Conservation (phyloP, 2,329 filamentous ascomycete species). For the Aspergillus flavus region DNA sequence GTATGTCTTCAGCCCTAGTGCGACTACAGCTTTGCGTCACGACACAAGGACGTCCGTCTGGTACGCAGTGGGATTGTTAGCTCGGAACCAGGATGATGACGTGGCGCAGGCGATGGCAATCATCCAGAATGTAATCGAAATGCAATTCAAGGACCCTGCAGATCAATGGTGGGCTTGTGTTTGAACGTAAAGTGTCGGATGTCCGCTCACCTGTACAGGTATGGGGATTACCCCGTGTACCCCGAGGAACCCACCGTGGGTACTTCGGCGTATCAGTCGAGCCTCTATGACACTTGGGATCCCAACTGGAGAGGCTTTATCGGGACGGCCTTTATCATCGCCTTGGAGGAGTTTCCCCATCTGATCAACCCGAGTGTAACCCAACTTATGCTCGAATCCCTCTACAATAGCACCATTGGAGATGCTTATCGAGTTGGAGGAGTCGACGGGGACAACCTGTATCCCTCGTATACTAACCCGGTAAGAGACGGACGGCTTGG, state of each 20-base stretch:
- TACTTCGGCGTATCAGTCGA: constrained; percentile 50
- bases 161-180: constrained; percentile 45
- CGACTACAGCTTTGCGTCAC: constrained; percentile 38
- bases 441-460: constrained; percentile 63
- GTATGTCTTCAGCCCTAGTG: constrained; percentile 48
- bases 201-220: constrained; percentile 41
- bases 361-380: constrained; percentile 47
- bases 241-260: constrained; percentile 59
- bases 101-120: constrained; percentile 56
- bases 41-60: constrained; percentile 61
- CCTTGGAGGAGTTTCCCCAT: constrained; percentile 59
- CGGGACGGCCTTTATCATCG: constrained; percentile 60
- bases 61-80: constrained; percentile 62
- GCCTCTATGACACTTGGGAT: constrained; percentile 62
- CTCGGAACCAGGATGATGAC: constrained; percentile 53
- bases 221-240: constrained; percentile 37
- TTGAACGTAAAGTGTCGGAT: not conserved
- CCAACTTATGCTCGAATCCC: constrained; percentile 53
- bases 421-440: constrained; percentile 65
- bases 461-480: constrained; percentile 50
- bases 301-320: constrained; percentile 68
- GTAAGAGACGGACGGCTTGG: too few species aligned
- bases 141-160: constrained; percentile 47
- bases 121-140: constrained; percentile 50
- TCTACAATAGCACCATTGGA: constrained; percentile 59